Evolutionary conservation across 2,329 filamentous ascomycete genomes (phyloP).

Genomic region (Pyricularia pennisetigena): DNA sequence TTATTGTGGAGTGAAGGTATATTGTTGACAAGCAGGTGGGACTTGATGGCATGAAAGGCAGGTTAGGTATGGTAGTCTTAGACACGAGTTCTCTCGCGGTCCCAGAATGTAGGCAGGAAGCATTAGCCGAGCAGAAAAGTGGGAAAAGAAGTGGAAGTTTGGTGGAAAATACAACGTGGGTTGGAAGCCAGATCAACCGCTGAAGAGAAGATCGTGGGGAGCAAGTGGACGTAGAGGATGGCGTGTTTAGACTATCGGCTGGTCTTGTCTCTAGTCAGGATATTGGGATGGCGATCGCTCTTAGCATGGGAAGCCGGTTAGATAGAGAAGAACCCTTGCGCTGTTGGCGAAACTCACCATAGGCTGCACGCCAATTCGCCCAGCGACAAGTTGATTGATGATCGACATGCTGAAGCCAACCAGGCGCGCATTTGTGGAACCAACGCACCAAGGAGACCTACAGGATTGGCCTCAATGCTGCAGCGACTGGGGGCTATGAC

Average conservation of each 20-base stretch:
- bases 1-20: not conserved
- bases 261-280: not conserved
- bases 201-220: slow-evolving; percentile 1
- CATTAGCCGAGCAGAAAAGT: not conserved
- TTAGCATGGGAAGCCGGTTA: not conserved
- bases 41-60: slow-evolving; percentile 5
- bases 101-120: not conserved
- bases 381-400: not conserved
- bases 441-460: not conserved
- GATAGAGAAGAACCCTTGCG: not conserved
- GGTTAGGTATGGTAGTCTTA: not conserved
- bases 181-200: not conserved
- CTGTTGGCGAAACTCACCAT: not conserved
- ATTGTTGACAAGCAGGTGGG: not conserved
- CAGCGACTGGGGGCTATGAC: slow-evolving; percentile 1
- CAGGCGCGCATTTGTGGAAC: not conserved
- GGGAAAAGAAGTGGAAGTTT: not conserved
- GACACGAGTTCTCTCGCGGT: not conserved
- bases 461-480: not conserved
- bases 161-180: not conserved
- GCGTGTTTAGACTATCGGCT: not conserved
- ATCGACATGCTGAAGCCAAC: not conserved
- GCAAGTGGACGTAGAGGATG: not conserved
- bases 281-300: not conserved
- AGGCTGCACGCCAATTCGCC: not conserved